Evolutionary conservation across 2,329 filamentous ascomycete species (phyloP), one percentile per base, ranked within the genome.

Genomic region (Nemania sp.): DNA sequence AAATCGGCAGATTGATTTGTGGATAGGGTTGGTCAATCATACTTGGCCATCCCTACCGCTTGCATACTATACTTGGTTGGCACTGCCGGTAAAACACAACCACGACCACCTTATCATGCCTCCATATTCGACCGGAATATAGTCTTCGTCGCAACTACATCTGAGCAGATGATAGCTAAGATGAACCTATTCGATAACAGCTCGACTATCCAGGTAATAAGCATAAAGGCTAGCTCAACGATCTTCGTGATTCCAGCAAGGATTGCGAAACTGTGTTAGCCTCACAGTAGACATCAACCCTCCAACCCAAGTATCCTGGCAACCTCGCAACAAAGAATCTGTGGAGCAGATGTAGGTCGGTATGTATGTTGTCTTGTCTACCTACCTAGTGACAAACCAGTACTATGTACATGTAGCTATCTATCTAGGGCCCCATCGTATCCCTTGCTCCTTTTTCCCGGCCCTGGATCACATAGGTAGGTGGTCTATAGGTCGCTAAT

Each of bases 181-280:
- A 41, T 15, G 51, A 55, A 35, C 27, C 24, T 29, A 24, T 51
- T 58, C 20, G 72, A 69, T 47, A 47, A 35, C 22, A 41, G 27
- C 38, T 47, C 38, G 56, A 53, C 47, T 62, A 59, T 27, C 64
- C 62, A 57, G 64, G 62, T 70, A 57, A 66, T 67, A 49, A 54
- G 67, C 69, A 67, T 69, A 24, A 55, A 60, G 49, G 67, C 66
- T 70, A 68, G 65, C 61, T 64, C 38, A 66, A 66, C 66, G 73
- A 73, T 75, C 74, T 62, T 62, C 68, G 52, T 58, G 74, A 70
- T 70, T 56, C 26, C 29, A 51, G 60, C 75, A 76, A 68, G 75
- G 74, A 75, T 77, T 59, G 70, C 74, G 73, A 76, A 76, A 76
- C 74, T 69, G 57, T 68, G 68, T 71, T 63, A 71, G 71, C 70